Percentiles rank a stretch among this genome's conserved stretches.
These are phyloP conservation scores for Thermothielavioides terrestris DNA, from an alignment of 495 filamentous ascomycete species.

Conservation along the genomic window DNA sequence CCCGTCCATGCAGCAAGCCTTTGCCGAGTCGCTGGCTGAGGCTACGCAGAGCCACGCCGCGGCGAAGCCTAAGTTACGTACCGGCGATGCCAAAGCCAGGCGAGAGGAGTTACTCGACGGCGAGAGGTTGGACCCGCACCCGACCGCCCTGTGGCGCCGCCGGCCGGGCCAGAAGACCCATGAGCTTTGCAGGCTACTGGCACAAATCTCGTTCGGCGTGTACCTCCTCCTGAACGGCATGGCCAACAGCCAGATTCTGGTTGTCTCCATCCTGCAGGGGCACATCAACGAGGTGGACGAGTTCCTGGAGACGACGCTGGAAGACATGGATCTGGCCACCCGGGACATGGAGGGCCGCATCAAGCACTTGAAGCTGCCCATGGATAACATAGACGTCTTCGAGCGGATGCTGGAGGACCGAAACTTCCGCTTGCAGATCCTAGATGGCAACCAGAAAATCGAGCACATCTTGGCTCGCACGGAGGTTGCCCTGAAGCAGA, in stretches of 20 bases:
- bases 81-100: conserved; percentile 55
- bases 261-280: conserved; percentile 78
- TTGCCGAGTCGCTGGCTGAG: conserved; percentile 84
- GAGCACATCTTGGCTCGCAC: conserved; percentile 80
- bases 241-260: conserved; percentile 78
- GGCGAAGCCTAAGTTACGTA: conserved; percentile 43
- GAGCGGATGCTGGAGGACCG: conserved; percentile 82
- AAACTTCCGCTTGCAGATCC: conserved; percentile 68
- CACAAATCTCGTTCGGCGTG: conserved; percentile 90
- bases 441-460: conserved; percentile 83
- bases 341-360: conserved; percentile 65
- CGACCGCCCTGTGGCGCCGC: conserved; percentile 65
- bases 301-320: conserved; percentile 74
- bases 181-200: conserved; percentile 79
- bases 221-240: conserved; percentile 77
- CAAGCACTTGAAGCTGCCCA: conserved; percentile 69
- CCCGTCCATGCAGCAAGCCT: conserved; percentile 76
- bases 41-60: conserved; percentile 42
- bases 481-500: conserved; percentile 60
- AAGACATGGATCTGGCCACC: conserved; percentile 77
- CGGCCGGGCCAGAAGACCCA: conserved; percentile 60
- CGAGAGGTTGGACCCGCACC: conserved; percentile 48
- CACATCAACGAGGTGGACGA: conserved; percentile 92
- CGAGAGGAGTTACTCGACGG: conserved; percentile 62
- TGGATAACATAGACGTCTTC: conserved; percentile 76